Evolutionary conservation across 2,329 filamentous ascomycete genomes (phyloP), one percentile per base, ranked within the genome.

Genomic region (Amauroascus niger): DNA sequence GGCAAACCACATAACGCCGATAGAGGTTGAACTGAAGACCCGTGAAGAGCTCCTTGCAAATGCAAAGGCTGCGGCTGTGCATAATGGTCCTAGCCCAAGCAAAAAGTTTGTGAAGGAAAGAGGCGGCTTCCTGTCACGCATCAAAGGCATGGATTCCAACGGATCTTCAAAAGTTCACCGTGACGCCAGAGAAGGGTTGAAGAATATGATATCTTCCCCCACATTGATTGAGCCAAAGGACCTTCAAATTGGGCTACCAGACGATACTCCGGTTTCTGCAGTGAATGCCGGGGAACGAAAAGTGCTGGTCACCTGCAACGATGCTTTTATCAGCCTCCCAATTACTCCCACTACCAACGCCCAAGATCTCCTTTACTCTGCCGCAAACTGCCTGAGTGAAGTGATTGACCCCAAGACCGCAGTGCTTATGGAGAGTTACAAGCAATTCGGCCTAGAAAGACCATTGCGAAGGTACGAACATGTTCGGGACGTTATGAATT

Each of bases 401-500:
- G 70, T 73, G 1, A 82, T 95, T 56, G 77, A 83, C 57, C 76
- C 83, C 0, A 72, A 77, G 9, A 79, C 76, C 11, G 85, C 83
- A 50, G 77, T 93, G n/a, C 67, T 96, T 9, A 69, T 89, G 16
- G 91, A 97, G 67, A 81, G 79, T 18, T 96, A 89, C 66, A 73
- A 76, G 18, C 78, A 82, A 43, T 77, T 93, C 0, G 88, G 88
- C 28, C 76, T 97, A 1, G 87, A 94, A 67, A 82, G 91, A 37
- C 85, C 87, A 0, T 71, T 97, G 24, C 84, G 91, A 39, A 83
- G 82, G 37, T 96, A 95, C 65, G 91, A 97, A 71, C 82, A 81
- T 57, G 79, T 97, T 30, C 81, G 88, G 56, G 88, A 95, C 63
- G 80, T 95, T 20, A 80, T 96, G 78, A 94, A 95, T 67, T 94